phyloP scores from a whole-genome alignment of 129 eudicot species.

The Heracleum sosnowskyi region DNA sequence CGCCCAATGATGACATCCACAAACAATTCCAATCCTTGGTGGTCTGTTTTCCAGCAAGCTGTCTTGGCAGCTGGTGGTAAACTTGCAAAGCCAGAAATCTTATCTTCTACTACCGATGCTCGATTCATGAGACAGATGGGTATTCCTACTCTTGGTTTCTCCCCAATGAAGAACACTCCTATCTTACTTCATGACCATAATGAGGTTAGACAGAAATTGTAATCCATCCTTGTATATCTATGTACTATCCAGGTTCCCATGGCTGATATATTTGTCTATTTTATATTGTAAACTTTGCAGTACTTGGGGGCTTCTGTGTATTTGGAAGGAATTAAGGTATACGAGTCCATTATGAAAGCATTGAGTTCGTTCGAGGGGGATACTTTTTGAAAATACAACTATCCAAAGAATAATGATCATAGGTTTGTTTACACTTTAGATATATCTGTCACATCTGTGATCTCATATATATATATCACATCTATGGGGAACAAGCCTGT shows the following conservation, averaged over 20 bases:
- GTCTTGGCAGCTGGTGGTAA: conserved; percentile 51
- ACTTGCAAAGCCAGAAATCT: conserved; percentile 78
- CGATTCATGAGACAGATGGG: conserved; percentile 64
- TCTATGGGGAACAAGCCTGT: background rate
- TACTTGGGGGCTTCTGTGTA: conserved; percentile 50
- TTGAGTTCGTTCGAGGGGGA: conserved; percentile 53
- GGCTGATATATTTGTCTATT: background rate
- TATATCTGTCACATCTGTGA: background rate
- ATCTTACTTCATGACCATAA: conserved; percentile 90
- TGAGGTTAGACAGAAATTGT: conserved; percentile 35
- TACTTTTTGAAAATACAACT: background rate
- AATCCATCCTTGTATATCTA: background rate
- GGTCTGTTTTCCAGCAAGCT: conserved; percentile 70
- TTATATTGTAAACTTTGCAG: conserved; percentile 25
- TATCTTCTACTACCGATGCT: conserved; percentile 85
- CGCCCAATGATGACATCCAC: conserved; percentile 63
- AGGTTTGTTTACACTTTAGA: background rate
- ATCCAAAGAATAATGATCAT: background rate
- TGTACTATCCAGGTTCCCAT: background rate
- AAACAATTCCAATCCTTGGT: conserved; percentile 82
- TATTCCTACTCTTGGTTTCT: conserved; percentile 78
- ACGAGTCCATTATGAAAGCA: conserved; percentile 66
- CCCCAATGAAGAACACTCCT: conserved; percentile 90
- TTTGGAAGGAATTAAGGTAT: conserved; percentile 81
- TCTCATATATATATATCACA: background rate